Evolutionary conservation across 2,329 filamentous ascomycete genomes (phyloP), one percentile per base, ranked within the genome.

Genomic region (Aspergillus sp.): DNA sequence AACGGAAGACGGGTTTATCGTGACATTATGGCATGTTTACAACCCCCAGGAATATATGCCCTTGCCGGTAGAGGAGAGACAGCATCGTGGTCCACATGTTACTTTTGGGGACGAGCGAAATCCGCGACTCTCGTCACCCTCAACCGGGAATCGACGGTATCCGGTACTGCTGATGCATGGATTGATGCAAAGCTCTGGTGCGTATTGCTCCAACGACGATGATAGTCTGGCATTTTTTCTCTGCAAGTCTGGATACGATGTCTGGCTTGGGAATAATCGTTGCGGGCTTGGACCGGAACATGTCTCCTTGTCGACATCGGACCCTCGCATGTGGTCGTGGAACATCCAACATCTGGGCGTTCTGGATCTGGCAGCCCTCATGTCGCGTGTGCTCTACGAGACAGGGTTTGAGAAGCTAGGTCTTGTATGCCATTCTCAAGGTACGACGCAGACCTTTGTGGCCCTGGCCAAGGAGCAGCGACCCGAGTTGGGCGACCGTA

Each of bases 241-340:
- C 5, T 89, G 86, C 66, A 95, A 95, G 67, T 82, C 85, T 0
- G 90, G 90, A 1, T 96, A 88, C 66, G 91, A 97, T 64, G 88
- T 97, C 35, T 97, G 90, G 90, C 75, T 96, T 10, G 91, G 91
- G 4, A 94, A 95, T 69, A 96, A 95, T 62, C 79, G 91, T 19
- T 94, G 89, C 61, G 90, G 90, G 1, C 88, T 93, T 66, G 73
- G 78, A 0, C 90, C 91, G 0, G 79, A 82, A 53, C 91, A 97
- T 61, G 78, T 76, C 2, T 68, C 83, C 26, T 77, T 96, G 35
- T 69, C 79, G 2, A 82, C 85, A 54, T 72, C 72, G 3, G 91
- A 97, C 60, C 90, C 91, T 1, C 80, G 89, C 29, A 94, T 96
- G 87, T 96, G 91, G 91, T 82, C 83, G 36, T 97, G 91, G 91